A percentile compares a stretch with the other conserved stretches of the same genome.
phyloP scores from a whole-genome alignment of 768 basidiomycete species.

The Rhodosporidiobolus sp. region DNA sequence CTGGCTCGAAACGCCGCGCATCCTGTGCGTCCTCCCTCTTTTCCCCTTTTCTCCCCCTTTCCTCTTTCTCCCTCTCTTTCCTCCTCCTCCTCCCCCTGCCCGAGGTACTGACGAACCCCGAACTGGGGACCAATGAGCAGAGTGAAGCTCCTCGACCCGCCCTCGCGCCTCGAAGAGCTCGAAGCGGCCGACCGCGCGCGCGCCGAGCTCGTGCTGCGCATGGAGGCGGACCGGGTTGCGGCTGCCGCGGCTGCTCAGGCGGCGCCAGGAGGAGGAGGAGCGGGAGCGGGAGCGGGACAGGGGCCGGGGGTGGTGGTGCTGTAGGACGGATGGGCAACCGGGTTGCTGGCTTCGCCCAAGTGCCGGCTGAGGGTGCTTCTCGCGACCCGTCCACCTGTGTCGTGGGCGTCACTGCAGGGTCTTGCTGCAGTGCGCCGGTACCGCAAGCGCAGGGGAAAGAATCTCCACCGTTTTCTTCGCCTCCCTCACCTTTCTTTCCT shows the following conservation, averaged over 20 bases:
- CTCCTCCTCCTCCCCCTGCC: neutral
- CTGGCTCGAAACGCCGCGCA: slow-evolving; percentile 39
- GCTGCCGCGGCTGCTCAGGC: neutral
- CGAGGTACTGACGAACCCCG: neutral
- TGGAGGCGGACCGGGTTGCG: neutral
- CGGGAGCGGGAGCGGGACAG: no score
- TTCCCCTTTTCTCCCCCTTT: neutral
- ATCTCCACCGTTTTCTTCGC: no score
- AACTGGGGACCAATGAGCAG: neutral
- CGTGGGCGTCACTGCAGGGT: no score
- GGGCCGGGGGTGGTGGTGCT: neutral
- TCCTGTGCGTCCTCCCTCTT: slow-evolving; percentile 11
- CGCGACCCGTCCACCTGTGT: no score
- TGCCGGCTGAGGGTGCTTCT: no score
- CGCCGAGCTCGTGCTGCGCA: neutral
- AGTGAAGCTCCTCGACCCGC: slow-evolving; percentile 25
- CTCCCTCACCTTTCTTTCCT: no score
- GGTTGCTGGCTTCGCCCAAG: no score
- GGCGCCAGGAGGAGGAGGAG: neutral
- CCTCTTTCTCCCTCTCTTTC: neutral
- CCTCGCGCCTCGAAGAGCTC: slow-evolving; percentile 11
- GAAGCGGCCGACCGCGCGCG: slow-evolving; percentile 5
- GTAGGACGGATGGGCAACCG: no score
- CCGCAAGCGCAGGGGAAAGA: no score
- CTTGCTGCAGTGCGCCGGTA: no score